Percentiles rank a stretch among this genome's conserved stretches.
These are phyloP conservation scores for Candida dendrica DNA, from an alignment of 805 yeast species.

Conservation along the genomic window DNA sequence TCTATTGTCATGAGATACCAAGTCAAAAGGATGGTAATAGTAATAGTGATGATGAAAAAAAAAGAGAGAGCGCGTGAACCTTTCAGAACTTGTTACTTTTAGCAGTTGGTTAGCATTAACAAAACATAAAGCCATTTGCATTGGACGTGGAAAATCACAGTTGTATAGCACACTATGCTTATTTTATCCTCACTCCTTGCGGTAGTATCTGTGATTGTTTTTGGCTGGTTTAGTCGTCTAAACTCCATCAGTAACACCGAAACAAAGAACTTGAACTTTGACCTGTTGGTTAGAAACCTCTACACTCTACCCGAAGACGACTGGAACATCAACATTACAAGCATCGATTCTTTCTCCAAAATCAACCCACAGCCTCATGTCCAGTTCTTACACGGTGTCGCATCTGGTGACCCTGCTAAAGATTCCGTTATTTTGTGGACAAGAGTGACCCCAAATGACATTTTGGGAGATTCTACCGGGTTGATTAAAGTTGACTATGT, in stretches of 20 bases:
- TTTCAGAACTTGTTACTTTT: too few species aligned
- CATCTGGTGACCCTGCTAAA: conserved; percentile 18
- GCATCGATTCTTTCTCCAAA: neutral
- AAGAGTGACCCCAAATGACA: conserved; percentile 10
- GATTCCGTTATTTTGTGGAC: conserved; percentile 20
- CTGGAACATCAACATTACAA: neutral
- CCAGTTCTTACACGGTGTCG: conserved; percentile 16
- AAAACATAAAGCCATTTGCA: too few species aligned
- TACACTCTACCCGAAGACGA: conserved; percentile 4
- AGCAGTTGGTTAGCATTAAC: too few species aligned
- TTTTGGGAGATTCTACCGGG: neutral
- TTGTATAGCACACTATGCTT: too few species aligned
- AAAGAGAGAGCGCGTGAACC: too few species aligned
- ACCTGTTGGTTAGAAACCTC: conserved; percentile 4
- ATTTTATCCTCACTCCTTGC: neutral
- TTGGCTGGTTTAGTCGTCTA: neutral
- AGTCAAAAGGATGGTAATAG: too few species aligned
- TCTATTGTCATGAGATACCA: too few species aligned
- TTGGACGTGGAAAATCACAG: too few species aligned
- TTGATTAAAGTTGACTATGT: neutral
- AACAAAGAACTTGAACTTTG: conserved; percentile 5
- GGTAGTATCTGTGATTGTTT: neutral
- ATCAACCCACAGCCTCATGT: neutral
- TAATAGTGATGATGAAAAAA: too few species aligned
- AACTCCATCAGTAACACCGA: neutral